phyloP scores from a whole-genome alignment of 129 eudicot species.

The Escallonia rubra region DNA sequence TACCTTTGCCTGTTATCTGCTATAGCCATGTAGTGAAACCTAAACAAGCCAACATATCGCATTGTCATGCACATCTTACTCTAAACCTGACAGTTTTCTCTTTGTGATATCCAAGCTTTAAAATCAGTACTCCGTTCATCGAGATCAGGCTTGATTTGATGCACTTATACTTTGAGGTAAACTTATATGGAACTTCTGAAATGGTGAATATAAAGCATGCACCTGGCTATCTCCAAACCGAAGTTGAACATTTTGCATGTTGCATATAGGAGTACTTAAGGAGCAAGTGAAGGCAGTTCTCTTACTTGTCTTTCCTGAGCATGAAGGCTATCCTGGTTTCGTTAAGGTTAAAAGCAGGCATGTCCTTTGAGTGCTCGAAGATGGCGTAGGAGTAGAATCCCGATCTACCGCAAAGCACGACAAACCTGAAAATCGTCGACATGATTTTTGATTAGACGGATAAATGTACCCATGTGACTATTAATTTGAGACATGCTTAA shows the following conservation, averaged over 20 bases:
- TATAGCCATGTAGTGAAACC: conserved; percentile 60
- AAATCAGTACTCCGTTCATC: no score
- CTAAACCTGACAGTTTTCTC: no score
- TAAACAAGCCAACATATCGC: conserved; percentile 2
- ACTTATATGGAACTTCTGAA: no score
- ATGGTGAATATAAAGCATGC: no score
- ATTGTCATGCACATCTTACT: neutral
- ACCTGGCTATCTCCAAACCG: no score
- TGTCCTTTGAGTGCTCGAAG: conserved; percentile 58
- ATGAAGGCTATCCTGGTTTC: conserved; percentile 76
- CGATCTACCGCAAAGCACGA: conserved; percentile 64
- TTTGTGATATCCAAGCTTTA: no score
- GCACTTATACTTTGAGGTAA: no score
- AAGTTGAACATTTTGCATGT: no score
- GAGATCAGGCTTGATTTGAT: no score
- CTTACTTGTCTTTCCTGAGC: conserved; percentile 76
- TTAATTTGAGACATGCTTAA: no score
- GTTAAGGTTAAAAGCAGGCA: conserved; percentile 76
- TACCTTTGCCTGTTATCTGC: conserved; percentile 39
- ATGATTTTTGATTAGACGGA: neutral
- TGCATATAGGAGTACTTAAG: no score
- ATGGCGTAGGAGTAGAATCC: conserved; percentile 92
- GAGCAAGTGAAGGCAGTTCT: neutral
- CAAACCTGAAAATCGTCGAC: conserved; percentile 42
- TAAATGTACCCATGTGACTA: no score